Evolutionary conservation across 2,329 filamentous ascomycete species (phyloP), one percentile per base, ranked within the genome.

Genomic region (Chrysoporthe austroafricana): DNA sequence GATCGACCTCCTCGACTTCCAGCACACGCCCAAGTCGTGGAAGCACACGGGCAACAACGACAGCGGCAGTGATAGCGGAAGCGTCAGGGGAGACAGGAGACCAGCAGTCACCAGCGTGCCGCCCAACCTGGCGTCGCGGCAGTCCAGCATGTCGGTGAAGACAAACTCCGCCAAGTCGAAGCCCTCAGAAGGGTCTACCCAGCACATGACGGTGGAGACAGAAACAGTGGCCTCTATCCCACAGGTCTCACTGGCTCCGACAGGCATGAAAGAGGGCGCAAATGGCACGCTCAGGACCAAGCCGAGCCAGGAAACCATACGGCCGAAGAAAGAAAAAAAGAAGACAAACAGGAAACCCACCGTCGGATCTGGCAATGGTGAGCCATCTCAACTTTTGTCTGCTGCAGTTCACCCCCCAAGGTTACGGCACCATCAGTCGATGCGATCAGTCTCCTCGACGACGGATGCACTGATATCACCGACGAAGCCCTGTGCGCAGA

Each of bases 151-250:
- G 70, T 88, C 89, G 62, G 86, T 91, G 46, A 90, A 90, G 69
- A 85, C 92, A 52, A 82, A 82, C 42, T 42, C 59, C 26, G 43
- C 42, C 63, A 92, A 94, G 75, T 84, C 87, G 44, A 93, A 94
- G 76, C 82, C 87, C 39, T 82, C 85, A 63, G 92, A 97, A 76
- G 90, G 89, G n/a, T 91, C 92, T 46, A 86, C 90, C 67, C 89
- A 91, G 75, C 96, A 93, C 74, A 97, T 99, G 94, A 98, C 93
- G 11, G 95, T 98, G 16, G 96, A 99, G 81, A 97, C 96, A 0
- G 96, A 99, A 79, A 97, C 94, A 0, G 96, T 99, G 48, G 91
- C 89, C 56, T 97, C 94, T 3, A 91, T 97, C 65, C 93, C 94
- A 13, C 94, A 97, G 75, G 87, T 94, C 39, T 88, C 91, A 11